Conservation (phyloP, 176 grass and related monocot genomes). For the Microstegium vimineum region DNA sequence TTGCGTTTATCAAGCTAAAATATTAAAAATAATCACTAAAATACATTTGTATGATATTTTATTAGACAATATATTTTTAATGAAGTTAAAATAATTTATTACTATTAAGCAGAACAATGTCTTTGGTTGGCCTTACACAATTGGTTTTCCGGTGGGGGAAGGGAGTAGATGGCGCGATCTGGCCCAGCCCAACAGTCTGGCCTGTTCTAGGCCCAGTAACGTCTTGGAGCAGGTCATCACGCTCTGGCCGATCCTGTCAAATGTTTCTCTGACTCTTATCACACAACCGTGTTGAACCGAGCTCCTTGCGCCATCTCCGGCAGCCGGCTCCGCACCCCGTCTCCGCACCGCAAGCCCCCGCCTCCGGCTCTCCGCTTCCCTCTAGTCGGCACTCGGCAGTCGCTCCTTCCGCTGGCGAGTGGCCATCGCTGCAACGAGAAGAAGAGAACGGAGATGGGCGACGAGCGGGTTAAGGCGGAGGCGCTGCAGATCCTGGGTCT, state of each 20-base stretch:
- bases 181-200: background rate
- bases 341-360: no score
- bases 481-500: constrained; percentile 69
- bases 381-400: no score
- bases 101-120: no score
- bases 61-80: no score
- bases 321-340: background rate
- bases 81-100: no score
- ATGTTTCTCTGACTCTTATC: background rate
- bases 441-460: constrained; percentile 37
- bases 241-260: background rate
- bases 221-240: no score
- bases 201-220: background rate
- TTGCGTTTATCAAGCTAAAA: no score
- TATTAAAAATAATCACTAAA: no score
- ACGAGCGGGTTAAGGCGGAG: constrained; percentile 72
- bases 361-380: background rate
- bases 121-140: no score
- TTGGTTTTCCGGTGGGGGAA: background rate
- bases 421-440: background rate
- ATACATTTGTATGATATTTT: no score
- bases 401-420: background rate
- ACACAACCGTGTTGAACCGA: background rate
- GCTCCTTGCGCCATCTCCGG: background rate
- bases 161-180: background rate